phyloP scores from a whole-genome alignment of 148 eudicot species.

The Chenopodium berlandieri region DNA sequence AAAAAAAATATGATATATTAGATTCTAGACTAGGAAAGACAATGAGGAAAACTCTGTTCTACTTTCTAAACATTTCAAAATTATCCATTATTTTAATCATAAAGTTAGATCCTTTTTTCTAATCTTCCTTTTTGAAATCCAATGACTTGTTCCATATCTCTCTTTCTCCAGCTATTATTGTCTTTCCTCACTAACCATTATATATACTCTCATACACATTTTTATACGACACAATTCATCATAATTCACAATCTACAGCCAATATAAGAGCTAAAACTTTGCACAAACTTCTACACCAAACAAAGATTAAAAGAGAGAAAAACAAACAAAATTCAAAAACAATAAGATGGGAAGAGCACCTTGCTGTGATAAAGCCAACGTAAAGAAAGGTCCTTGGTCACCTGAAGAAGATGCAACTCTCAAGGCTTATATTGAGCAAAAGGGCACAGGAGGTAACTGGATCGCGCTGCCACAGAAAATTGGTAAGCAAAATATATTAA shows the following conservation, averaged over 20 bases:
- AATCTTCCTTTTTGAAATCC: slow-evolving; percentile 40
- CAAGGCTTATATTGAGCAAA: slow-evolving; percentile 45
- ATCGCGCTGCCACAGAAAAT: slow-evolving; percentile 60
- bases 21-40: slow-evolving; percentile 66
- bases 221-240: slow-evolving; percentile 21
- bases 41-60: slow-evolving; percentile 47
- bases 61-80: slow-evolving; percentile 48
- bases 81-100: slow-evolving; percentile 34
- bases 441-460: slow-evolving; percentile 65
- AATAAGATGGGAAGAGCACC: slow-evolving; percentile 56
- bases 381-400: slow-evolving; percentile 72
- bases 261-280: neutral
- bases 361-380: slow-evolving; percentile 67
- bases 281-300: neutral
- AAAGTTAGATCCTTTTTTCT: slow-evolving; percentile 33
- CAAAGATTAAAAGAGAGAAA: neutral
- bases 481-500: slow-evolving; percentile 37
- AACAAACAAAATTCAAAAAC: neutral
- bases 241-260: neutral
- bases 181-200: slow-evolving; percentile 32
- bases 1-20: slow-evolving; percentile 27
- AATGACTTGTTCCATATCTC: slow-evolving; percentile 44
- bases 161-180: slow-evolving; percentile 67
- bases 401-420: slow-evolving; percentile 58
- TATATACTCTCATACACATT: slow-evolving; percentile 23